Conservation (phyloP, 331 rosid species). For the Saraca asoca region DNA sequence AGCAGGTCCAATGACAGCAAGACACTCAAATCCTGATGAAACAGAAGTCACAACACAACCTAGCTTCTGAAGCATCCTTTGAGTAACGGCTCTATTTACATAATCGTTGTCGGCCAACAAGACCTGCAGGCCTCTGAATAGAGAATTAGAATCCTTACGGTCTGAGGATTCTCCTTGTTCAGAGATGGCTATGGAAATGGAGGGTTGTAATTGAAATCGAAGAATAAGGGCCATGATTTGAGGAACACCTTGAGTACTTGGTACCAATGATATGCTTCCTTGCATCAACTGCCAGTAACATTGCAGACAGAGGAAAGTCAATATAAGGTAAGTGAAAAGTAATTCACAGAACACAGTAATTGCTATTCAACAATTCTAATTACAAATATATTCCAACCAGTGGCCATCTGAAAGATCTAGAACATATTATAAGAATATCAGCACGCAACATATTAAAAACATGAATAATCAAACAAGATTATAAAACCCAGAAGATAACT, state of each 20-base stretch:
- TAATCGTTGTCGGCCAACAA: constrained; percentile 76
- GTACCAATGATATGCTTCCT: constrained; percentile 85
- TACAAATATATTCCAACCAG: not conserved
- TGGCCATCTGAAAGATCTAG: constrained; percentile 5
- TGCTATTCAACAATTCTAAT: constrained; percentile 19
- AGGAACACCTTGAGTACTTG: constrained; percentile 69
- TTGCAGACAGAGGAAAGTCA: constrained; percentile 22
- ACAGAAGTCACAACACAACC: constrained; percentile 79
- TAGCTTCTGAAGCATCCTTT: constrained; percentile 77
- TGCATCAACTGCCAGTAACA: constrained; percentile 82
- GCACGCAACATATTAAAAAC: not conserved
- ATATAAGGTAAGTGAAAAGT: not conserved
- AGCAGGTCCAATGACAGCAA: constrained; percentile 58
- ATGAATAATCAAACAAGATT: too few relatives aligned
- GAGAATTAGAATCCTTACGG: constrained; percentile 59
- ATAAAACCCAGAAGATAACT: not conserved
- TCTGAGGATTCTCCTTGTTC: constrained; percentile 81
- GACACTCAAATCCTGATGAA: constrained; percentile 90
- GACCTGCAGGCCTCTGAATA: constrained; percentile 74
- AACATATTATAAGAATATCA: not conserved
- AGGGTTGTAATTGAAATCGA: constrained; percentile 69
- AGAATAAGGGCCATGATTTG: constrained; percentile 90
- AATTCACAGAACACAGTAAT: not conserved
- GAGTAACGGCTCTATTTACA: constrained; percentile 87
- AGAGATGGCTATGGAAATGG: constrained; percentile 71